These are phyloP conservation scores for Cercospora sp. DNA, from an alignment of 2,329 filamentous ascomycete genomes.

Conservation along the genomic window DNA sequence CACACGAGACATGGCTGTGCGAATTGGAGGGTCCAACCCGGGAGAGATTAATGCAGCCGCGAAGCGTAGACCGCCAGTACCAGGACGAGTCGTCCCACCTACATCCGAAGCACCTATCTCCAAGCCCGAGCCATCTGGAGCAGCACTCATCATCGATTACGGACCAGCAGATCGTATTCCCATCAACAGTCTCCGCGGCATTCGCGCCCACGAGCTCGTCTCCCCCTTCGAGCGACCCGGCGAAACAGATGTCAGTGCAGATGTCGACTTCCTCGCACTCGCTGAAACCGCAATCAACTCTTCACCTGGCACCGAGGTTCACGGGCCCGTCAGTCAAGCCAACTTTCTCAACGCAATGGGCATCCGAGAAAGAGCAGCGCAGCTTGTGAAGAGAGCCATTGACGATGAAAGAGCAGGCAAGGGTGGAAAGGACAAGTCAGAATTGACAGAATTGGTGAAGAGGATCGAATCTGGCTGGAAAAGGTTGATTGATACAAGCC, in stretches of 20 bases:
- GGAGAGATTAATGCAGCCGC: conserved; percentile 21
- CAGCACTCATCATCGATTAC: conserved; percentile 94
- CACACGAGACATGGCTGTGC: conserved; percentile 74
- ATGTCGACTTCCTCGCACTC: conserved; percentile 88
- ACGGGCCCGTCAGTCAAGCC: conserved; percentile 86
- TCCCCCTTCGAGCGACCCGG: conserved; percentile 80
- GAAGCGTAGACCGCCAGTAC: conserved; percentile 26
- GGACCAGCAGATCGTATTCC: conserved; percentile 78
- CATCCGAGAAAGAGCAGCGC: conserved; percentile 72
- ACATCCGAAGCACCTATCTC: conserved; percentile 40
- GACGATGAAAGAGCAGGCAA: conserved; percentile 37
- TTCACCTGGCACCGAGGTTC: conserved; percentile 80
- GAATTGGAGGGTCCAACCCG: conserved; percentile 69
- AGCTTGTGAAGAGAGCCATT: conserved; percentile 56
- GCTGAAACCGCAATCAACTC: conserved; percentile 77
- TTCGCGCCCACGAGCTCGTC: conserved; percentile 72
- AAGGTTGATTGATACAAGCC: conserved; percentile 78
- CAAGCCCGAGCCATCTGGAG: conserved; percentile 70
- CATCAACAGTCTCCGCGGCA: conserved; percentile 85
- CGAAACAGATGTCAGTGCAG: conserved; percentile 81
- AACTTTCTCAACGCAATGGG: conserved; percentile 79
- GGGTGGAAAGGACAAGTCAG: conserved; percentile 41
- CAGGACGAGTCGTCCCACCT: conserved; percentile 26
- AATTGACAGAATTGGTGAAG: conserved; percentile 52
- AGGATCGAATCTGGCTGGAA: conserved; percentile 74